Evolutionary conservation across 352 stramenopile genomes (phyloP).

Genomic region (Thraustochytrium sp.): DNA sequence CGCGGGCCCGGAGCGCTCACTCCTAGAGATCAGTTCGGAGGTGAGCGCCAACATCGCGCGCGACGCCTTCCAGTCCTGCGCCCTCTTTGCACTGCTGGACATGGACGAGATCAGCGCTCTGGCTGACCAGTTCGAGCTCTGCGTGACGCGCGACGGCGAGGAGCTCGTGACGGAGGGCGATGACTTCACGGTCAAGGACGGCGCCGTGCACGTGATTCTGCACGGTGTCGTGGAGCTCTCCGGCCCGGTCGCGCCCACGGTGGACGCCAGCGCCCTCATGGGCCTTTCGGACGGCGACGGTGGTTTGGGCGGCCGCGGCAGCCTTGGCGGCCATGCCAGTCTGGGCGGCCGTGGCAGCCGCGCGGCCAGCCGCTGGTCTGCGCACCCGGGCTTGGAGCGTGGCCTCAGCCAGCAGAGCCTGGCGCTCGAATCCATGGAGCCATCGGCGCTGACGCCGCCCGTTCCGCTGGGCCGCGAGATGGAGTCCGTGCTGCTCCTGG

Average conservation of each 20-base stretch:
- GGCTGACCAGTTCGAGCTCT: not conserved
- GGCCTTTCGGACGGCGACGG: not conserved
- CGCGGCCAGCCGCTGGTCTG: too few relatives aligned
- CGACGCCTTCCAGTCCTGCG: not conserved
- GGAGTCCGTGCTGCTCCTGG: not conserved
- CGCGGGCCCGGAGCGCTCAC: not conserved
- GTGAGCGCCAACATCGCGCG: not conserved
- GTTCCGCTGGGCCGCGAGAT: not conserved
- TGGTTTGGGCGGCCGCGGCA: too few relatives aligned
- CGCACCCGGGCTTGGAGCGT: too few relatives aligned
- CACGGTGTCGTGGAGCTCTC: slow-evolving; percentile 7
- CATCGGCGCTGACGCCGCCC: too few relatives aligned
- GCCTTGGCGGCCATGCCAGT: too few relatives aligned
- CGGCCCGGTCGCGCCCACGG: not conserved
- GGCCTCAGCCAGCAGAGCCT: not conserved
- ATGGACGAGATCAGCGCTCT: not conserved
- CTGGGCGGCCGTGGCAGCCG: too few relatives aligned
- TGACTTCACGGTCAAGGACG: not conserved
- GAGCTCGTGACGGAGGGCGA: not conserved
- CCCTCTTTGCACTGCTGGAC: not conserved
- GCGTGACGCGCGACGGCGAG: not conserved
- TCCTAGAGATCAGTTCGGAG: not conserved
- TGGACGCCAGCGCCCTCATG: too few relatives aligned
- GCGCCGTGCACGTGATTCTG: slow-evolving; percentile 17
- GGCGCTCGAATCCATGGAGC: not conserved